phyloP scores from a whole-genome alignment of 805 yeast genomes.

The Cyberlindnera xishuangbannaensis region DNA sequence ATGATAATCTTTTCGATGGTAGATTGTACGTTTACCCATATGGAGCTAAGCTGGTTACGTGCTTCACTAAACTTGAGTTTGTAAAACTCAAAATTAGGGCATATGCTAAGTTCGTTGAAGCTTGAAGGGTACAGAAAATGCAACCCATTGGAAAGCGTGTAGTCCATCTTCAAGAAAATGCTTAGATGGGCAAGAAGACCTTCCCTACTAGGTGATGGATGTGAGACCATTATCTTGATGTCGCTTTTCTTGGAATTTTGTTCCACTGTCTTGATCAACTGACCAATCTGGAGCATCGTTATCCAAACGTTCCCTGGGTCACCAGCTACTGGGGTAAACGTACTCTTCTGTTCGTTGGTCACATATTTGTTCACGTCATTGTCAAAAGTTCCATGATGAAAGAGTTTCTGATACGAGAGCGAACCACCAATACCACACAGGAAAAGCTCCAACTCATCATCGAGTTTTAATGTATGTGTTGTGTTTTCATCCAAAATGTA shows the following conservation, averaged over 20 bases:
- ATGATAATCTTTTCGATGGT: slow-evolving; percentile 40
- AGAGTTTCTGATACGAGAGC: slow-evolving; percentile 56
- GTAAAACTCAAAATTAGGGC: slow-evolving; percentile 59
- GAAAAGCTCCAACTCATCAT: slow-evolving; percentile 40
- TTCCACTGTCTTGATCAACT: slow-evolving; percentile 45
- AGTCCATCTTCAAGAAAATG: slow-evolving; percentile 61
- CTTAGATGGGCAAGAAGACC: slow-evolving; percentile 66
- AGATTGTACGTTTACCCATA: slow-evolving; percentile 57
- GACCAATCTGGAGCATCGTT: slow-evolving; percentile 65
- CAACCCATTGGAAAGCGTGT: slow-evolving; percentile 64
- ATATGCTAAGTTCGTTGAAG: slow-evolving; percentile 60
- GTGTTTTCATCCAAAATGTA: slow-evolving; percentile 54
- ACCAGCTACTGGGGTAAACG: slow-evolving; percentile 47
- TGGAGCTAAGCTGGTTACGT: slow-evolving; percentile 52
- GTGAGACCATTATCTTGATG: slow-evolving; percentile 57
- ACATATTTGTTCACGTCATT: slow-evolving; percentile 17
- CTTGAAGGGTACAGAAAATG: slow-evolving; percentile 68
- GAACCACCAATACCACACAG: slow-evolving; percentile 73
- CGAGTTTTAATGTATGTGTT: slow-evolving; percentile 34
- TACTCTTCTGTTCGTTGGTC: slow-evolving; percentile 17
- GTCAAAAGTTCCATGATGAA: slow-evolving; percentile 51
- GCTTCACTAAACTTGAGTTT: slow-evolving; percentile 57
- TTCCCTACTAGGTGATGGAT: slow-evolving; percentile 66
- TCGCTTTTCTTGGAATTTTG: slow-evolving; percentile 35
- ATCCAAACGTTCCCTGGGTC: slow-evolving; percentile 72